Evolutionary conservation across 2,329 filamentous ascomycete genomes (phyloP).

Genomic region (Aspergillus persii): DNA sequence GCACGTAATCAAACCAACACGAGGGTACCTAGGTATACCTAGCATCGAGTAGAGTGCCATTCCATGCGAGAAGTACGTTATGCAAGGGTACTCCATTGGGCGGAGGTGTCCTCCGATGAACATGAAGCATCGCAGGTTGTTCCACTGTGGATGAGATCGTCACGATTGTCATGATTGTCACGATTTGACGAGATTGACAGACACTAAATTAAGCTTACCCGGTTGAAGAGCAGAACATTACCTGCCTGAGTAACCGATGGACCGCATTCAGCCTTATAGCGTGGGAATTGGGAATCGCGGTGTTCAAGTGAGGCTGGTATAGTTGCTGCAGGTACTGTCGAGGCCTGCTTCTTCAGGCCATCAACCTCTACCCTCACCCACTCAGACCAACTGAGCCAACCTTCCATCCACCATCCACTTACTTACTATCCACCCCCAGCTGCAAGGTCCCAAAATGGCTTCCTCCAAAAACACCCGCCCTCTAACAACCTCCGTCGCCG

Average conservation of each 20-base stretch:
- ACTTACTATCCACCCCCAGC: not conserved
- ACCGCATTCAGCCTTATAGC: not conserved
- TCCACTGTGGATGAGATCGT: not conserved
- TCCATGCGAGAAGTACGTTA: not conserved
- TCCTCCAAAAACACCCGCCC: constrained; percentile 15
- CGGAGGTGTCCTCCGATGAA: not conserved
- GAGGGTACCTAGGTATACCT: not conserved
- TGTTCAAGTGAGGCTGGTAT: no score
- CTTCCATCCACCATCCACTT: not conserved
- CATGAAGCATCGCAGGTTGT: not conserved
- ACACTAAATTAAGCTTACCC: not conserved
- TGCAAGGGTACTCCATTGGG: not conserved
- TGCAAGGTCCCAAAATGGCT: not conserved
- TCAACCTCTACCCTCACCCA: no score
- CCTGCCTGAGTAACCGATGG: no score
- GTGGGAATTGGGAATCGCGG: no score
- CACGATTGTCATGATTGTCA: not conserved
- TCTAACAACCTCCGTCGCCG: constrained; percentile 35
- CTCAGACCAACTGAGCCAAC: not conserved
- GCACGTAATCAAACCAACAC: not conserved
- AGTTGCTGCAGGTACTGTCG: not conserved
- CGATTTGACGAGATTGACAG: not conserved
- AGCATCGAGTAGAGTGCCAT: not conserved
- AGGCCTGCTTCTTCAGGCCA: not conserved
- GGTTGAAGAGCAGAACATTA: no score